Evolutionary conservation across 2,329 filamentous ascomycete species (phyloP).

Genomic region (Xylariaceae sp.): DNA sequence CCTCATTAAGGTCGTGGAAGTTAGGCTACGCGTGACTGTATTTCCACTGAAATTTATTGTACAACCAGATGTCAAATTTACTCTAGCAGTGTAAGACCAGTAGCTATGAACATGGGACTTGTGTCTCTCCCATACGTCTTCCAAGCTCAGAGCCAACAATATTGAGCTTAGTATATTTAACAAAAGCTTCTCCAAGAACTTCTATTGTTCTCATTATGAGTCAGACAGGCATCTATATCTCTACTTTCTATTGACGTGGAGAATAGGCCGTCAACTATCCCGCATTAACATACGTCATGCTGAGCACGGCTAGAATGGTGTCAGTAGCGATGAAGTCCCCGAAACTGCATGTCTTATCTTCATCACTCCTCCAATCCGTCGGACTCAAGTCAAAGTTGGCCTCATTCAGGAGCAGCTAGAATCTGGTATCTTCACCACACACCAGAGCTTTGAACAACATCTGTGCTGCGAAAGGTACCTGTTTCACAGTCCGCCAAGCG

Average conservation of each 20-base stretch:
- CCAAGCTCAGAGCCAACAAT: constrained; percentile 3
- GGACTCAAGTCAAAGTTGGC: constrained; percentile 21
- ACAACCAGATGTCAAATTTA: too few species aligned
- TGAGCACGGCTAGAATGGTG: constrained; percentile 17
- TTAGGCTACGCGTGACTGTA: too few species aligned
- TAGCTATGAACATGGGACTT: too few species aligned
- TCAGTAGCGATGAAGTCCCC: constrained; percentile 15
- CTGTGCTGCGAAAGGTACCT: constrained; percentile 20
- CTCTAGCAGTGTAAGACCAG: too few species aligned
- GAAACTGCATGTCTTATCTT: constrained; percentile 20
- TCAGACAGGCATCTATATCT: background rate
- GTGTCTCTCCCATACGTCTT: too few species aligned
- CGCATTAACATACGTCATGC: constrained; percentile 16
- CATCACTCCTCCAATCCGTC: constrained; percentile 19
- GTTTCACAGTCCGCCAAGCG: constrained; percentile 17
- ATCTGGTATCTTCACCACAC: constrained; percentile 15
- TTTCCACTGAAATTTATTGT: too few species aligned
- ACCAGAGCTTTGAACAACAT: constrained; percentile 22
- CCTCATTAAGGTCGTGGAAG: too few species aligned
- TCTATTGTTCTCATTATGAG: background rate
- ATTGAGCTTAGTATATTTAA: background rate
- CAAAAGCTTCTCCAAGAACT: too few species aligned
- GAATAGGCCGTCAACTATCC: constrained; percentile 19
- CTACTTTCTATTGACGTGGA: background rate
- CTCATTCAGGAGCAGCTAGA: constrained; percentile 22